Evolutionary conservation across 495 filamentous ascomycete genomes (phyloP).

Genomic region (Hapsidospora chrysogenum): DNA sequence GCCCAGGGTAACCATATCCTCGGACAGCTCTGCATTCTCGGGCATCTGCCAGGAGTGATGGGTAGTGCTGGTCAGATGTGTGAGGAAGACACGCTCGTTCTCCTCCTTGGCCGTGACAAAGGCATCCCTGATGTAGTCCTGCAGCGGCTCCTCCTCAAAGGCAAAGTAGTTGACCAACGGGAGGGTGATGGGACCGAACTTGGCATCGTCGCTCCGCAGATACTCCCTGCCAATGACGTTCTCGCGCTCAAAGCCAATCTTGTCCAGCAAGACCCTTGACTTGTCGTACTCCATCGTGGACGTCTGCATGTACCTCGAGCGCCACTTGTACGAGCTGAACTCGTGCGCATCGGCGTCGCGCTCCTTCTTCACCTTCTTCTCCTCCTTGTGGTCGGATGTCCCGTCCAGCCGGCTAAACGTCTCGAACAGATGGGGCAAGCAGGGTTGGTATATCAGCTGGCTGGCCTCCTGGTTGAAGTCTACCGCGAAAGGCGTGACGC

Average conservation of each 20-base stretch:
- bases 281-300: slow-evolving; percentile 29
- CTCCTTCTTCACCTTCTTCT: no score
- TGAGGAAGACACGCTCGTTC: slow-evolving; percentile 27
- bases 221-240: slow-evolving; percentile 17
- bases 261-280: slow-evolving; percentile 17
- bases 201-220: slow-evolving; percentile 12
- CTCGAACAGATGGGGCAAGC: slow-evolving; percentile 27
- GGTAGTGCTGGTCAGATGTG: slow-evolving; percentile 28
- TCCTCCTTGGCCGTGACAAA: slow-evolving; percentile 22
- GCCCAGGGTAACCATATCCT: slow-evolving; percentile 12
- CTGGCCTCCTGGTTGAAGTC: slow-evolving; percentile 28
- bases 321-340: slow-evolving; percentile 12
- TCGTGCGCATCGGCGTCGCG: background rate
- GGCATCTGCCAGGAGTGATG: slow-evolving; percentile 28
- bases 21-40: no score
- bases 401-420: slow-evolving; percentile 20
- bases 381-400: slow-evolving; percentile 1
- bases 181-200: slow-evolving; percentile 13
- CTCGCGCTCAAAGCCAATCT: slow-evolving; percentile 20
- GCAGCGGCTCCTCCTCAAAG: slow-evolving; percentile 26
- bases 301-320: slow-evolving; percentile 28
- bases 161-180: slow-evolving; percentile 29
- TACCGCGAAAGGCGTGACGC: slow-evolving; percentile 25
- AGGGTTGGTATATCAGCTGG: slow-evolving; percentile 33
- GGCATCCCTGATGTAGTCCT: slow-evolving; percentile 24